Evolutionary conservation across 2,329 filamentous ascomycete species (phyloP).

Genomic region (Colletotrichum sp.): DNA sequence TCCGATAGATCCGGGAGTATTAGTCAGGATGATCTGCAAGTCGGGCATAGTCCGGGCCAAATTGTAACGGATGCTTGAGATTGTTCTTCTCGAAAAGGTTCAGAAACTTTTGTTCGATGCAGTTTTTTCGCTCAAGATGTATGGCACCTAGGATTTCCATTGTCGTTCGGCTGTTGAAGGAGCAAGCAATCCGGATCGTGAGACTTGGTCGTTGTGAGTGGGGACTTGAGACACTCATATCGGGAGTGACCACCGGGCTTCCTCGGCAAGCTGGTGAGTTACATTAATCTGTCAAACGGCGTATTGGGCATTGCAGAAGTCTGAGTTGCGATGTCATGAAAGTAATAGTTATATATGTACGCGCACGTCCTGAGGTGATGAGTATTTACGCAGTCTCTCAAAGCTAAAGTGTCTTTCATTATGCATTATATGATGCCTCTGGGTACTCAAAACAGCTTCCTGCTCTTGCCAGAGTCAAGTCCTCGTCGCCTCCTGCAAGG

Average conservation of each 20-base stretch:
- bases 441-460: not conserved
- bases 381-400: not conserved
- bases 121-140: not conserved
- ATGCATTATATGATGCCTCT: not conserved
- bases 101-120: not conserved
- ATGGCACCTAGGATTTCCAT: not conserved
- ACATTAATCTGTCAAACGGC: not conserved
- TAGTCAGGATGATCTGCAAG: not conserved
- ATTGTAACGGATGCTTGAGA: not conserved
- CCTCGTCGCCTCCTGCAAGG: slow-evolving; percentile 12
- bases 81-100: not conserved
- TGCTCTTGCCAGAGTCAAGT: slow-evolving; percentile 1
- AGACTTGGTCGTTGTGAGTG: not conserved
- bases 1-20: not conserved
- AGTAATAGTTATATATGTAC: not conserved
- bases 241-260: not conserved
- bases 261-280: not conserved
- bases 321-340: not conserved
- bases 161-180: fast-evolving
- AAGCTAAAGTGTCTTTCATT: not conserved
- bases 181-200: not conserved
- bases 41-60: not conserved
- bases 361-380: not conserved
- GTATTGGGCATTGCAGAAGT: fast-evolving
- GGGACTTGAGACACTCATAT: not conserved